phyloP scores from a whole-genome alignment of 140 eudicot genomes.

The Ambrosia hybrid region DNA sequence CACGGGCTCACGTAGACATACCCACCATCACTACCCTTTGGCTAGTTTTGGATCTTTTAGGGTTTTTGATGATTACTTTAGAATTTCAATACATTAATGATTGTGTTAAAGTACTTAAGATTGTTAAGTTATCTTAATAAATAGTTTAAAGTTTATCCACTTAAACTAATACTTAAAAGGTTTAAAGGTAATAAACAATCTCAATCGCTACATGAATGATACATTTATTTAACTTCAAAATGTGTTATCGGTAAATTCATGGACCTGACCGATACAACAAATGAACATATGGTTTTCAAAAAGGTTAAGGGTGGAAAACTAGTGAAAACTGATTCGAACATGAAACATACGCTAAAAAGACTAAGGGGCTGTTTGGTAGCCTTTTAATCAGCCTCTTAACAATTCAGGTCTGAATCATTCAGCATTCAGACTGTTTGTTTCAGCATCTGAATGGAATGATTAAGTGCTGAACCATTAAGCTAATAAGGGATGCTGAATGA shows the following conservation, averaged over 20 bases:
- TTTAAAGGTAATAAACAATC: not conserved
- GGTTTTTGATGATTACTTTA: conserved; percentile 1
- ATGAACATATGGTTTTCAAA: not conserved
- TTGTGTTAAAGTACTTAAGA: not conserved
- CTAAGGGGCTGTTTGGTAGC: no score
- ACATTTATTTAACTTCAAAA: not conserved
- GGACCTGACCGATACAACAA: not conserved
- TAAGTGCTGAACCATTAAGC: no score
- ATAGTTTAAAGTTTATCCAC: not conserved
- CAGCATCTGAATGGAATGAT: no score
- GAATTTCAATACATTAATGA: conserved; percentile 8
- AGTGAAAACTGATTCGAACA: not conserved
- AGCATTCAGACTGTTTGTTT: no score
- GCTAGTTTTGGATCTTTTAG: conserved; percentile 10
- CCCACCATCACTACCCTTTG: conserved; percentile 29
- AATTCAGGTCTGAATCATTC: no score
- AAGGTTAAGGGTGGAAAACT: not conserved
- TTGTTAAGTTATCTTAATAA: not conserved
- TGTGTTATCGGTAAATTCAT: not conserved
- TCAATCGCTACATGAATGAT: not conserved
- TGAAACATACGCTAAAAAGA: not conserved
- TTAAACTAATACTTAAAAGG: conserved; percentile 7
- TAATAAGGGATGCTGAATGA: no score
- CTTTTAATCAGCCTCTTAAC: no score
- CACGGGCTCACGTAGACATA: conserved; percentile 31